Evolutionary conservation across 192 early-diverging fungal genomes (phyloP).

Genomic region (Fimicolochytrium jonesii): DNA sequence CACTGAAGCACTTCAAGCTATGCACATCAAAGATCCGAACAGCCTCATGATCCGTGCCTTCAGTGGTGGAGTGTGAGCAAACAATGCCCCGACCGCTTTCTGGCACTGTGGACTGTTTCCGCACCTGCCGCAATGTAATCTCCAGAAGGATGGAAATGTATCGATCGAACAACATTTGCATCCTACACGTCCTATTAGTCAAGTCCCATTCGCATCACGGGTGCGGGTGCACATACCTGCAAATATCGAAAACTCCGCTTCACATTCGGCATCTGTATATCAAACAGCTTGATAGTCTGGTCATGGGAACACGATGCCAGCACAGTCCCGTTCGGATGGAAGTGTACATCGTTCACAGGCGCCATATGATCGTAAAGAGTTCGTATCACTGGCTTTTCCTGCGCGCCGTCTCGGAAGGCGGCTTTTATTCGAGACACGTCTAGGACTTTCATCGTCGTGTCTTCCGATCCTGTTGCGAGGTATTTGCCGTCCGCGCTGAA

Average conservation of each 20-base stretch:
- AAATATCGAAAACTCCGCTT: constrained; percentile 83
- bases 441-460: constrained; percentile 86
- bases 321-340: constrained; percentile 90
- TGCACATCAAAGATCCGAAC: constrained; percentile 85
- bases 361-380: constrained; percentile 84
- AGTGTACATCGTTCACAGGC: constrained; percentile 77
- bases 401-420: constrained; percentile 52
- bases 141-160: constrained; percentile 91
- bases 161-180: constrained; percentile 68
- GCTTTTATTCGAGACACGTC: constrained; percentile 77
- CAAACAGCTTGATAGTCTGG: constrained; percentile 82
- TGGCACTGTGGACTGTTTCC: too few relatives aligned
- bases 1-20: constrained; percentile 76
- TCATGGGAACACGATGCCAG: constrained; percentile 86
- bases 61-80: too few relatives aligned
- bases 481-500: constrained; percentile 65
- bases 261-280: constrained; percentile 74
- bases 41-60: constrained; percentile 70
- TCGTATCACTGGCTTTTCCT: constrained; percentile 82
- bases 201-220: neutral
- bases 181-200: constrained; percentile 42
- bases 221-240: constrained; percentile 35
- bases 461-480: constrained; percentile 84
- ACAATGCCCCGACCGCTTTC: too few relatives aligned
- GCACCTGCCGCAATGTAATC: constrained; percentile 74